Evolutionary conservation across 2,329 filamentous ascomycete species (phyloP).

Genomic region (Pseudogymnoascus sp.): DNA sequence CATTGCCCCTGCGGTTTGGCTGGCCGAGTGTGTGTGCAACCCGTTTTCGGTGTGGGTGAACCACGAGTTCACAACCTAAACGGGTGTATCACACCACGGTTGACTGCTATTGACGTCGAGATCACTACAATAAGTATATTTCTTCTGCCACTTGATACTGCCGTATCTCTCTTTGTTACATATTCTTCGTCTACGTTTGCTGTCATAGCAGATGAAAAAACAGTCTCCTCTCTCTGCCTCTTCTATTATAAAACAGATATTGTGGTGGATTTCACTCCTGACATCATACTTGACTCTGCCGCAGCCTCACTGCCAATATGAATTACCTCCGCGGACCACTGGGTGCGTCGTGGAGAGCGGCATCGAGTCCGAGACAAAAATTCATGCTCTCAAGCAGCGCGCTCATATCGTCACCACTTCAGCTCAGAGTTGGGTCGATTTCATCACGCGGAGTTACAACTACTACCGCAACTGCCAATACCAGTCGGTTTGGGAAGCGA

Average conservation of each 20-base stretch:
- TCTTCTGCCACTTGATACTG: background rate
- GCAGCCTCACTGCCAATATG: background rate
- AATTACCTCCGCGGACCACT: slow-evolving; percentile 2
- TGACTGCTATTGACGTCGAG: background rate
- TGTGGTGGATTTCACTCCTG: background rate
- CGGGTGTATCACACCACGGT: background rate
- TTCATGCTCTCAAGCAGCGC: background rate
- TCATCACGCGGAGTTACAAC: slow-evolving; percentile 8
- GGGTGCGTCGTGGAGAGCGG: background rate
- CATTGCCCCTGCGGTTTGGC: background rate
- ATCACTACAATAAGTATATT: background rate
- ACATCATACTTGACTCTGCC: background rate
- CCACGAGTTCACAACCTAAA: background rate
- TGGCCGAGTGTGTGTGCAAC: background rate
- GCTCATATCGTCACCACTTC: background rate
- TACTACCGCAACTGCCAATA: background rate
- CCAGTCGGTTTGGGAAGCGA: background rate
- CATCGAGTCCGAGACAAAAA: background rate
- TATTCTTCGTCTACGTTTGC: background rate
- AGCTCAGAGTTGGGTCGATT: background rate
- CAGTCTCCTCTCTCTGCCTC: background rate
- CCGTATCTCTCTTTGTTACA: background rate
- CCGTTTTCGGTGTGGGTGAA: slow-evolving; percentile 4
- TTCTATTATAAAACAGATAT: background rate
- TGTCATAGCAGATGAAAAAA: background rate